Evolutionary conservation across 495 filamentous ascomycete species (phyloP), one percentile per base, ranked within the genome.

Genomic region (Penicillium alfredii): DNA sequence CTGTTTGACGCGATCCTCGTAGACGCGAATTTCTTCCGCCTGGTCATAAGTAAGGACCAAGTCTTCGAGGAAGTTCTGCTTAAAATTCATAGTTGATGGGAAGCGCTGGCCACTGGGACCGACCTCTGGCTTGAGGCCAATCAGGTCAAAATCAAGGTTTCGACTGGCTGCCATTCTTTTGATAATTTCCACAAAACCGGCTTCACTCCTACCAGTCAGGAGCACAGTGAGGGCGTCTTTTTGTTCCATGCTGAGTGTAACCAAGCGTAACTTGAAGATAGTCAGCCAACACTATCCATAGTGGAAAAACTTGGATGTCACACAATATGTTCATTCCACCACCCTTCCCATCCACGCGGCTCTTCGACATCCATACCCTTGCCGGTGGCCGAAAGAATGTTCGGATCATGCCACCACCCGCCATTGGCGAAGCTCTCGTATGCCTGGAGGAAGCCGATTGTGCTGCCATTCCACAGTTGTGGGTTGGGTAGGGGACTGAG

Each of bases 351-450:
- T 3, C 74, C 86, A 10, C 77, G 77, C 27, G 73, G 66, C 56
- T 97, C 90, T 60, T 97, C 92, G 19, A 76, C 72, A 26, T 87
- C 87, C 4, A 82, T 53, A 3, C 93, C 92, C 41, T 86, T 78
- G 13, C 92, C 92, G 3, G 87, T 94, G 3, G 89, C 81, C 14
- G 81, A 76, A 11, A 99, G 78, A 37, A 99, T 84, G 24, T 78
- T 76, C 14, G 80, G 67, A 53, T 97, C 88, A 60, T 99, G 92
- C 92, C 92, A 99, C 92, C 92, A 99, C 20, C 93, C 90, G 37
- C 92, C 92, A 44, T 81, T 84, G 18, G 79, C 64, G 37, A 99
- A 89, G 33, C 72, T 69, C 37, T 92, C 81, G 38, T 80, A 80
- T 15, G 73, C 74, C 43, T 84, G 76, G 5, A 99, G 69, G 34